phyloP scores from a whole-genome alignment of 768 basidiomycete species.

The Antrodiella citrinella region DNA sequence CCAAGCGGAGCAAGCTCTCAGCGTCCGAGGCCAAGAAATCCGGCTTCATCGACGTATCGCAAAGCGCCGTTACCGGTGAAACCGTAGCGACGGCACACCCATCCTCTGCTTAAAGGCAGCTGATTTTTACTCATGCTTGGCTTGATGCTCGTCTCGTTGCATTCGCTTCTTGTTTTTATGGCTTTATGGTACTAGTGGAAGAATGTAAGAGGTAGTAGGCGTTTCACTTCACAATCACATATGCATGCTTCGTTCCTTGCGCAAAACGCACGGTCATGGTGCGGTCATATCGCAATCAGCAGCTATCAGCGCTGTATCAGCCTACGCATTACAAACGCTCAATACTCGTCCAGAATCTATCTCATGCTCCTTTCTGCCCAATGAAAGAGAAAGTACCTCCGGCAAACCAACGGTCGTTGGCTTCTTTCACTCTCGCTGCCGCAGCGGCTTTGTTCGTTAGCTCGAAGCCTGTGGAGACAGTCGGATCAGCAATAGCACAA shows the following conservation, averaged over 20 bases:
- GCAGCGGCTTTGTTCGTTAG: slow-evolving; percentile 86
- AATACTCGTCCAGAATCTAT: too few species aligned
- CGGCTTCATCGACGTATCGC: slow-evolving; percentile 67
- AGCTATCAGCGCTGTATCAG: too few species aligned
- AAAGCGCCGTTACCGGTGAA: slow-evolving; percentile 44
- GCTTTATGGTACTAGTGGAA: not conserved
- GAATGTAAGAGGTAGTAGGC: slow-evolving; percentile 1
- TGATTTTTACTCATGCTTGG: not conserved
- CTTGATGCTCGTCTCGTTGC: not conserved
- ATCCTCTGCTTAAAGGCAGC: slow-evolving; percentile 13
- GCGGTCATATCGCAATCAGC: too few species aligned
- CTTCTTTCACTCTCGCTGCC: slow-evolving; percentile 85
- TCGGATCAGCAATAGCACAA: slow-evolving; percentile 1
- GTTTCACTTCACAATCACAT: not conserved
- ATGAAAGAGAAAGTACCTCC: slow-evolving; percentile 77
- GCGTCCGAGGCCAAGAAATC: slow-evolving; percentile 38
- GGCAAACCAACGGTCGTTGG: slow-evolving; percentile 96
- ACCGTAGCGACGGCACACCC: slow-evolving; percentile 46
- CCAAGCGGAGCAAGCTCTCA: slow-evolving; percentile 57
- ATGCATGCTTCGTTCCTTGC: slow-evolving; percentile 2
- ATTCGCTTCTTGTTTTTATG: not conserved
- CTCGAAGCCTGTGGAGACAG: slow-evolving; percentile 62
- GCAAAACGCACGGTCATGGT: too few species aligned
- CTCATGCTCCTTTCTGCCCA: slow-evolving; percentile 41
- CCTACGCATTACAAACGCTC: too few species aligned